Conservation (phyloP, 179 eudicot species). For the Nepenthes alata region DNA sequence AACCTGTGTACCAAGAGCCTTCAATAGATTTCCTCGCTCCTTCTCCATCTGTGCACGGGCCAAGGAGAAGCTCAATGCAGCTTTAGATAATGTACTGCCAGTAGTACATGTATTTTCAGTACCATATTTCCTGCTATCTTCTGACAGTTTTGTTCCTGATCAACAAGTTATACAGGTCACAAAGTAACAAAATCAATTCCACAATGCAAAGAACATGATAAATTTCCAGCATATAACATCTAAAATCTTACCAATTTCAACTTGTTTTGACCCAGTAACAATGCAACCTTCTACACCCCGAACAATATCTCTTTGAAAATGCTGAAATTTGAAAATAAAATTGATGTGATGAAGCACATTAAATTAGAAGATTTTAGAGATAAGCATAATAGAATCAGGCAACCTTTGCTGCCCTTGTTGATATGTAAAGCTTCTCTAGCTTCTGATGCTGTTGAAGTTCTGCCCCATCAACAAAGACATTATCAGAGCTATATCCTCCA, state of each 20-base stretch:
- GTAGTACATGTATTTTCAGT: conserved; percentile 73
- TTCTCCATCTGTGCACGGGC: conserved; percentile 80
- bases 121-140: conserved; percentile 89
- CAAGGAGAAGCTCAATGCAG: conserved; percentile 58
- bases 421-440: conserved; percentile 84
- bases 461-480: conserved; percentile 51
- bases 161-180: not conserved
- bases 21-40: conserved; percentile 63
- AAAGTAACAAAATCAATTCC: conserved; percentile 1
- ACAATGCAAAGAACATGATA: not conserved
- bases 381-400: not conserved
- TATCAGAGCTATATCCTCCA: conserved; percentile 63
- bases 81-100: conserved; percentile 59
- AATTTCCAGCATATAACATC: conserved; percentile 6
- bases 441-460: conserved; percentile 79
- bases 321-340: conserved; percentile 35
- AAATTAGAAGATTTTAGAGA: not conserved
- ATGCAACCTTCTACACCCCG: conserved; percentile 95
- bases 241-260: conserved; percentile 64
- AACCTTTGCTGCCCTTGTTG: conserved; percentile 96
- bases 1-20: conserved; percentile 91
- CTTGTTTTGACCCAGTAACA: conserved; percentile 88
- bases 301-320: conserved; percentile 88
- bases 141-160: conserved; percentile 80
- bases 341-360: conserved; percentile 3